Base-by-base conservation (phyloP, 192 early-diverging fungal genomes). In the Mortierella hygrophila region DNA sequence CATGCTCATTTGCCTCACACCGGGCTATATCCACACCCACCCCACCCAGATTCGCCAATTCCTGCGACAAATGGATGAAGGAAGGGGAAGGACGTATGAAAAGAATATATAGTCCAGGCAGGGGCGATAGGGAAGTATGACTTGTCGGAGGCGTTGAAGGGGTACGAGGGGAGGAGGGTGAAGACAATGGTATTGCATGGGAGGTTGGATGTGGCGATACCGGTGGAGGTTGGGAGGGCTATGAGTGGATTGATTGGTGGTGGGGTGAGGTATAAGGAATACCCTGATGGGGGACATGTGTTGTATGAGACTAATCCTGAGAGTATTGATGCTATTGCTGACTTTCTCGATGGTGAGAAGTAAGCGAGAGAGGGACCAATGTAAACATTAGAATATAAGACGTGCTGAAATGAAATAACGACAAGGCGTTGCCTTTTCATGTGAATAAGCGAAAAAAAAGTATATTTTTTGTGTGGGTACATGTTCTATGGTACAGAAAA, bases 301-400 rank as follows among this genome's bases (percentile, higher is more conserved):
- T 46, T 74, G 21, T 74, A 49, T 37, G 49, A 54, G 41, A 74
- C 72, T 3, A 74, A 41, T 23, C 72, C 72, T 74, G 72, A 74
- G 10, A 74, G 41, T 54, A 29, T 74, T 23, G 47, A 26, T 10
- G 29, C 21, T n/a, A 74, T 74, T 16, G 29, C 15, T 35, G 41
- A 6, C 7, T 74, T 74, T 18, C 29, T 74, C 18, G 72, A 74
- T 9, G 26, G 29, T 10, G 29, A 32, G 21, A 6, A 60, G n/a
- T 10, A 26, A n/a, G 11, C 1, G 11, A 29, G 26, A 21, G 6
- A 63, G n/a, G 29, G 49, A 52, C 49, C 49, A 21, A 52, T 52
- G 18, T 52, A 21, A 52, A 20, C 49, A 0, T 3, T 52, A 6
- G 49, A 52, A 18, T 21, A 5, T 16, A 5, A 52, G 49, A 20